Evolutionary conservation across 768 basidiomycete genomes (phyloP).

Genomic region (Punctularia strigosozonata): DNA sequence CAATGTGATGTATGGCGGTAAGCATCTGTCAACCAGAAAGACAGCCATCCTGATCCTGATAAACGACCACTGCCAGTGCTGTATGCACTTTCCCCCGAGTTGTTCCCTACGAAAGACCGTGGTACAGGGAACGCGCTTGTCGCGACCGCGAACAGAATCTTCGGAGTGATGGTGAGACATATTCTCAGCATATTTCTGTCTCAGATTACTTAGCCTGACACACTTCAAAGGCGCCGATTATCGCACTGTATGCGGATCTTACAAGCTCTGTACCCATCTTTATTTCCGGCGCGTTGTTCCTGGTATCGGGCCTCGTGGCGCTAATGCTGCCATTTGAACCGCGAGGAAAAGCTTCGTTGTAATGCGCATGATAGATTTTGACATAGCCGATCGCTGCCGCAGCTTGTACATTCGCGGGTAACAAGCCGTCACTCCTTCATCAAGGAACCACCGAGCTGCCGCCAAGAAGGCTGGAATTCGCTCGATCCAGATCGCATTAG

Average conservation of each 20-base stretch:
- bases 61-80: slow-evolving; percentile 11
- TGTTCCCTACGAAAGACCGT: slow-evolving; percentile 41
- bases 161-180: slow-evolving; percentile 42
- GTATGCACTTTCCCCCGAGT: slow-evolving; percentile 31
- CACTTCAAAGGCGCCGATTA: slow-evolving; percentile 29
- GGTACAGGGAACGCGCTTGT: slow-evolving; percentile 48
- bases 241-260: slow-evolving; percentile 37
- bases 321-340: slow-evolving; percentile 46
- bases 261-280: slow-evolving; percentile 41
- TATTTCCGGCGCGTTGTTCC: slow-evolving; percentile 39
- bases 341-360: slow-evolving; percentile 41
- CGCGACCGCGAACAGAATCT: slow-evolving; percentile 39
- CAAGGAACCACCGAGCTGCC: too few relatives aligned
- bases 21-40: slow-evolving; percentile 27
- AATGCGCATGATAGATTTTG: slow-evolving; percentile 8
- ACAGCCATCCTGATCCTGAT: neutral
- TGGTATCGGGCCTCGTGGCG: slow-evolving; percentile 34
- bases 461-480: too few relatives aligned
- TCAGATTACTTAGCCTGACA: neutral
- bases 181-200: neutral
- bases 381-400: too few relatives aligned
- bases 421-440: too few relatives aligned
- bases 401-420: too few relatives aligned
- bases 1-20: slow-evolving; percentile 49
- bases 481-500: too few relatives aligned